A percentile compares a stretch with the other conserved stretches of the same genome.
phyloP scores from a whole-genome alignment of 2,329 filamentous ascomycete genomes.

The Fusarium aywerte region DNA sequence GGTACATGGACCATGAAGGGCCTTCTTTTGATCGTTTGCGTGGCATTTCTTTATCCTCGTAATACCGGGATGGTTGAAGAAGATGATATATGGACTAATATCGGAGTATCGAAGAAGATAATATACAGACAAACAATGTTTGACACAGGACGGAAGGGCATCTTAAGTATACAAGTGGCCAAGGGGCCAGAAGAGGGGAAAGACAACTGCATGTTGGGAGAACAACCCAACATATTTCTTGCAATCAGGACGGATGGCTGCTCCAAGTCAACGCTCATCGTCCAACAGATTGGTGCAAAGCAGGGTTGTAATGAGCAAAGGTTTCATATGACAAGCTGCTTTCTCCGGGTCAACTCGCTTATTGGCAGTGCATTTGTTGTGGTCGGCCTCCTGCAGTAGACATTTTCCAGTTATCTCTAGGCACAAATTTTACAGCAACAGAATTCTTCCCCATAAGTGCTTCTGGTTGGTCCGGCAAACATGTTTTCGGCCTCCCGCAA shows the following conservation, averaged over 20 bases:
- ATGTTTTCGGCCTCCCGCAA: background rate
- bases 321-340: no score
- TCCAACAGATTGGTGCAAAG: background rate
- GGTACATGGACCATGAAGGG: slow-evolving; percentile 37
- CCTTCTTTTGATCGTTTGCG: background rate
- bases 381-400: background rate
- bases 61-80: no score
- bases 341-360: no score
- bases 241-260: background rate
- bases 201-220: no score
- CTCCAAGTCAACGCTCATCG: background rate
- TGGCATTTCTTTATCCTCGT: background rate
- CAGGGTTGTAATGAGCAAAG: background rate
- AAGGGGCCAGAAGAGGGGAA: background rate
- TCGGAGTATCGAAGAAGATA: no score
- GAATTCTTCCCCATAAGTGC: rapidly evolving
- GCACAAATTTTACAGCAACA: background rate
- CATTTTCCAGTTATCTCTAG: rapidly evolving
- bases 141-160: rapidly evolving
- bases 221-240: no score
- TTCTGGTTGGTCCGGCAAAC: no score
- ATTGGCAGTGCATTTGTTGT: background rate
- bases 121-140: no score
- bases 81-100: no score
- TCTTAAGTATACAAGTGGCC: background rate